Evolutionary conservation across 2,329 filamentous ascomycete genomes (phyloP).

Genomic region (Pseudogymnoascus sp.): DNA sequence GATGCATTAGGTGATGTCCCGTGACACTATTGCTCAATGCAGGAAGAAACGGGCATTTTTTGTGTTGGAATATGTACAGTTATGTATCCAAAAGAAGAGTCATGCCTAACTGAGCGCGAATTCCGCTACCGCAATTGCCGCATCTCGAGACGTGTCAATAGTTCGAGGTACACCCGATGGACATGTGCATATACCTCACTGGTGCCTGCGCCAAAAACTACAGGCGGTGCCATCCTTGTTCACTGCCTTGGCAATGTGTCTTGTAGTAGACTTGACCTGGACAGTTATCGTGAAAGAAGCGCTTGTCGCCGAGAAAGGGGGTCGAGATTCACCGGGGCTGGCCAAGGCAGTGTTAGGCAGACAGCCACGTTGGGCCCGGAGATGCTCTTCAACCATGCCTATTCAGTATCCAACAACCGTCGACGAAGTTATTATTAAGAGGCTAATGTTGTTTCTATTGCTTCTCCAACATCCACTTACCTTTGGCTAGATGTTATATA

Average conservation of each 20-base stretch:
- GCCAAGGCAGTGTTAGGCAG: constrained; percentile 8
- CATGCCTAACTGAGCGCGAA: background rate
- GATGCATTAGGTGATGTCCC: background rate
- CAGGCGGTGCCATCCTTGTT: background rate
- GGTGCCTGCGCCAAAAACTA: constrained; percentile 1
- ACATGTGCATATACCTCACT: background rate
- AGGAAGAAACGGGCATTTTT: background rate
- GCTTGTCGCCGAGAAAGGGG: background rate
- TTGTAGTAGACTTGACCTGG: background rate
- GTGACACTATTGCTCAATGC: constrained; percentile 1
- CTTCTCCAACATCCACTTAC: background rate
- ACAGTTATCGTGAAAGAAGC: background rate
- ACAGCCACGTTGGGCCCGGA: background rate
- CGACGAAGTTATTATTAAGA: background rate
- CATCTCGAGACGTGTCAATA: background rate
- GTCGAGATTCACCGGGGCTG: background rate
- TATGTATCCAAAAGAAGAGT: background rate
- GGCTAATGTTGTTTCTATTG: constrained; percentile 3
- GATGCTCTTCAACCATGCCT: background rate
- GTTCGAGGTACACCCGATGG: background rate
- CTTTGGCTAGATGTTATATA: background rate
- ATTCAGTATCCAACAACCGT: constrained; percentile 5
- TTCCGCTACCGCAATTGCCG: background rate
- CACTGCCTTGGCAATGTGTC: background rate
- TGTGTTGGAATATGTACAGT: background rate